These are phyloP conservation scores for Dendrostoma leiphaemia DNA, from an alignment of 2,329 filamentous ascomycete genomes.

Conservation along the genomic window DNA sequence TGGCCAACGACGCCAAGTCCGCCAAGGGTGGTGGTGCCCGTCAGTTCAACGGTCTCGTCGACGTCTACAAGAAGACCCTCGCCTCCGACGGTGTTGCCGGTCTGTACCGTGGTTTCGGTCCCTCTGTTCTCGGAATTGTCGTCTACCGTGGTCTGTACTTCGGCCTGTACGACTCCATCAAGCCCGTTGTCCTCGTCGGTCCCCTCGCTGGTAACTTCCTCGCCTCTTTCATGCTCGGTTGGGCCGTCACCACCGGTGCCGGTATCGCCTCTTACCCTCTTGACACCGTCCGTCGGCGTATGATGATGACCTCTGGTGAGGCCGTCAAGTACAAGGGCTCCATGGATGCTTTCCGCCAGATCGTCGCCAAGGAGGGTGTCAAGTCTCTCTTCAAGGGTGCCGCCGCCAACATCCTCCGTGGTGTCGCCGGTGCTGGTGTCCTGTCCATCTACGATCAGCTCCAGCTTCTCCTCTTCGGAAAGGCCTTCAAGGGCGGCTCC, in stretches of 20 bases:
- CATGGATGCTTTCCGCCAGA: constrained; percentile 92
- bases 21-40: constrained; percentile 95
- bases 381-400: constrained; percentile 99
- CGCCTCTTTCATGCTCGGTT: constrained; percentile 97
- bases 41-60: constrained; percentile 99
- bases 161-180: constrained; percentile 99
- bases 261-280: constrained; percentile 99
- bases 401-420: constrained; percentile 99
- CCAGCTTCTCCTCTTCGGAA: constrained; percentile 99
- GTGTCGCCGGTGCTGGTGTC: constrained; percentile 99
- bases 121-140: constrained; percentile 97
- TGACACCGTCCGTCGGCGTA: constrained; percentile 99
- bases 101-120: constrained; percentile 99
- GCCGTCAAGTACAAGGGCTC: constrained; percentile 99
- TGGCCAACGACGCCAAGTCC: constrained; percentile 99
- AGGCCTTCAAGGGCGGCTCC: constrained; percentile 84
- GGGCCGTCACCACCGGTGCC: constrained; percentile 99
- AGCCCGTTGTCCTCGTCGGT: constrained; percentile 94
- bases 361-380: constrained; percentile 95
- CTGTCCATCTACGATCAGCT: constrained; percentile 99
- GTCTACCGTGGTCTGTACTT: constrained; percentile 99
- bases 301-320: constrained; percentile 99
- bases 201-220: constrained; percentile 97
- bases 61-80: constrained; percentile 99
- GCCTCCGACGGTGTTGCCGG: constrained; percentile 97